These are phyloP conservation scores for Penicillium cosmopolitanum DNA, from an alignment of 495 filamentous ascomycete genomes.

Conservation along the genomic window DNA sequence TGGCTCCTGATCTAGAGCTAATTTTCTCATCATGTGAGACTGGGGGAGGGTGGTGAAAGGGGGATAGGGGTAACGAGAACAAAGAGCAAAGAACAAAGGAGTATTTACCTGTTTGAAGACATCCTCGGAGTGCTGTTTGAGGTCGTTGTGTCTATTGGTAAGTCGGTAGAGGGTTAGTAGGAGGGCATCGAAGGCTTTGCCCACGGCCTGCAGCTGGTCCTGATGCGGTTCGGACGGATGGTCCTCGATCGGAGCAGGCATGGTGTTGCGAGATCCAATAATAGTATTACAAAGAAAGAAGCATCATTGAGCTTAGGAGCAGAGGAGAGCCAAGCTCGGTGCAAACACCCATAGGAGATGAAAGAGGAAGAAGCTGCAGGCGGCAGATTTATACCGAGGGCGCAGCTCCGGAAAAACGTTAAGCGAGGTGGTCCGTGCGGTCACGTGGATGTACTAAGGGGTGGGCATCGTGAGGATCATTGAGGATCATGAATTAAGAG, in stretches of 20 bases:
- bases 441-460: slow-evolving; percentile 29
- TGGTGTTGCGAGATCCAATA: slow-evolving; percentile 19
- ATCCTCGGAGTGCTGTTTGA: slow-evolving; percentile 46
- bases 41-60: slow-evolving; percentile 12
- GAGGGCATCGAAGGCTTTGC: slow-evolving; percentile 52
- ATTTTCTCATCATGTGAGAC: slow-evolving; percentile 57
- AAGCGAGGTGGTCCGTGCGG: slow-evolving; percentile 49
- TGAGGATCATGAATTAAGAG: too few relatives aligned
- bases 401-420: slow-evolving; percentile 31
- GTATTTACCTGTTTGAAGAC: slow-evolving; percentile 52
- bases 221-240: slow-evolving; percentile 35
- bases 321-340: slow-evolving; percentile 17
- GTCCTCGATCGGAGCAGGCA: slow-evolving; percentile 42
- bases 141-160: slow-evolving; percentile 45
- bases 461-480: neutral
- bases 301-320: slow-evolving; percentile 23
- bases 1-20: slow-evolving; percentile 65
- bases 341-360: slow-evolving; percentile 2
- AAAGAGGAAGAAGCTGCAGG: slow-evolving; percentile 19
- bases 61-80: neutral
- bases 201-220: slow-evolving; percentile 44
- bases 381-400: slow-evolving; percentile 23
- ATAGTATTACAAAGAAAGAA: slow-evolving; percentile 27
- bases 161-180: slow-evolving; percentile 53
- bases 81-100: slow-evolving; percentile 10